Evolutionary conservation across 805 yeast genomes (phyloP).

Genomic region (Barnettozyma californica): DNA sequence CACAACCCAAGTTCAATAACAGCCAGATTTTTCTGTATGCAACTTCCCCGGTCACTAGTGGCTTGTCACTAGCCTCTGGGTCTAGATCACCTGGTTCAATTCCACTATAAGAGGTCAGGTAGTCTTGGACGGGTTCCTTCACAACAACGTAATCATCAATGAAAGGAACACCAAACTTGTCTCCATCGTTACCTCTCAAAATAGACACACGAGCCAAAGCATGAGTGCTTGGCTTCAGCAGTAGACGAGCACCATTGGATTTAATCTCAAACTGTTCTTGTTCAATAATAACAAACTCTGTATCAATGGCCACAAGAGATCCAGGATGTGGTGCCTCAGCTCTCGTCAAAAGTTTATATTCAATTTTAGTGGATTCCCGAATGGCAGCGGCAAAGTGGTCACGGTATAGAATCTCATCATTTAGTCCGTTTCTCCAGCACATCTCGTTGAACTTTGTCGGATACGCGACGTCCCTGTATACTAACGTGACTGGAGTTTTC

Average conservation of each 20-base stretch:
- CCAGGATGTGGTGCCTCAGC: constrained; percentile 74
- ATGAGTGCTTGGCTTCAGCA: constrained; percentile 69
- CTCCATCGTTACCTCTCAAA: constrained; percentile 64
- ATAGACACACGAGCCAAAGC: constrained; percentile 89
- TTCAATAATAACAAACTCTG: constrained; percentile 84
- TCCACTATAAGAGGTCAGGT: constrained; percentile 89
- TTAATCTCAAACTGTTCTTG: constrained; percentile 77
- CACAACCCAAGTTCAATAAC: constrained; percentile 79
- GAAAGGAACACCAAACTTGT: constrained; percentile 66
- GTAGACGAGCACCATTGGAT: constrained; percentile 60
- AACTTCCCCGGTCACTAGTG: constrained; percentile 73
- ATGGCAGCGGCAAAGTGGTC: constrained; percentile 71
- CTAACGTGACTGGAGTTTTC: constrained; percentile 74
- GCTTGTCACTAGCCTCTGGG: constrained; percentile 54
- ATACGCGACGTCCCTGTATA: constrained; percentile 51
- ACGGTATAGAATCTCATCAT: constrained; percentile 62
- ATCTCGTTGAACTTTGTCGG: constrained; percentile 40
- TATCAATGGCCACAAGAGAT: constrained; percentile 85
- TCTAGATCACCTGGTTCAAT: constrained; percentile 88
- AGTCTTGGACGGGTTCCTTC: constrained; percentile 67
- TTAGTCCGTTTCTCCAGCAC: constrained; percentile 45
- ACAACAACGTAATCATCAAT: constrained; percentile 90
- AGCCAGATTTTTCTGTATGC: constrained; percentile 91
- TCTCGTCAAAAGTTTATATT: constrained; percentile 61
- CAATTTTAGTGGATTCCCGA: constrained; percentile 51